phyloP scores from a whole-genome alignment of 2,329 filamentous ascomycete species.

The Exophiala spinifera region DNA sequence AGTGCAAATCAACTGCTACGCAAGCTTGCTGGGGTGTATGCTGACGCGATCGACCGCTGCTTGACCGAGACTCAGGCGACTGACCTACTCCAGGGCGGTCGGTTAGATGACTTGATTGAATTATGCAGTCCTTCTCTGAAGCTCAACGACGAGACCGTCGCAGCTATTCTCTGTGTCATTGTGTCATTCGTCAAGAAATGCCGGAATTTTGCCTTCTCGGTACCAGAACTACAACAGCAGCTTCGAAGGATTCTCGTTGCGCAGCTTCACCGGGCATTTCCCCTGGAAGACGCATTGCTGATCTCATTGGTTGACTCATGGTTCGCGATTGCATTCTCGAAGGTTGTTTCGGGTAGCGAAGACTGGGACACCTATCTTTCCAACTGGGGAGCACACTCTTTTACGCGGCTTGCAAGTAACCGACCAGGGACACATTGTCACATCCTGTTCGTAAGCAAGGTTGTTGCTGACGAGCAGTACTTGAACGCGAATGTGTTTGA shows the following conservation, averaged over 20 bases:
- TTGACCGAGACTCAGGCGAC: constrained; percentile 12
- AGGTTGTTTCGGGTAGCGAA: constrained; percentile 7
- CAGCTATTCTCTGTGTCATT: constrained; percentile 11
- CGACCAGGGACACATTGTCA: constrained; percentile 14
- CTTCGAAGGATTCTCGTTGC: constrained; percentile 9
- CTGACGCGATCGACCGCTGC: constrained; percentile 16
- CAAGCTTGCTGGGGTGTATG: constrained; percentile 9
- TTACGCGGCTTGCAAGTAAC: constrained; percentile 7
- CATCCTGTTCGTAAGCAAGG: constrained; percentile 20
- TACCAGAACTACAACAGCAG: neutral
- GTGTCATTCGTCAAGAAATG: constrained; percentile 15
- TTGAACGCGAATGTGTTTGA: constrained; percentile 10
- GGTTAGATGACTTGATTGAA: neutral
- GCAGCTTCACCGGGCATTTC: constrained; percentile 5
- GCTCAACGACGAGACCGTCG: constrained; percentile 6
- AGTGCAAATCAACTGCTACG: constrained; percentile 6
- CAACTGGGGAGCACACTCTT: constrained; percentile 7
- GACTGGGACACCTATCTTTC: constrained; percentile 21
- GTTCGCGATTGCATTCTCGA: constrained; percentile 13
- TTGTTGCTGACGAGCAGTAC: constrained; percentile 3
- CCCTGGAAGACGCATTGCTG: constrained; percentile 9
- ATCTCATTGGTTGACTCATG: constrained; percentile 17
- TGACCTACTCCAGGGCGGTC: constrained; percentile 6
- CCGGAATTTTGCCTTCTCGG: neutral
- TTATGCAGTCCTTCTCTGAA: neutral